Evolutionary conservation across 805 yeast genomes (phyloP).

Genomic region (Kuraishia molischiana): DNA sequence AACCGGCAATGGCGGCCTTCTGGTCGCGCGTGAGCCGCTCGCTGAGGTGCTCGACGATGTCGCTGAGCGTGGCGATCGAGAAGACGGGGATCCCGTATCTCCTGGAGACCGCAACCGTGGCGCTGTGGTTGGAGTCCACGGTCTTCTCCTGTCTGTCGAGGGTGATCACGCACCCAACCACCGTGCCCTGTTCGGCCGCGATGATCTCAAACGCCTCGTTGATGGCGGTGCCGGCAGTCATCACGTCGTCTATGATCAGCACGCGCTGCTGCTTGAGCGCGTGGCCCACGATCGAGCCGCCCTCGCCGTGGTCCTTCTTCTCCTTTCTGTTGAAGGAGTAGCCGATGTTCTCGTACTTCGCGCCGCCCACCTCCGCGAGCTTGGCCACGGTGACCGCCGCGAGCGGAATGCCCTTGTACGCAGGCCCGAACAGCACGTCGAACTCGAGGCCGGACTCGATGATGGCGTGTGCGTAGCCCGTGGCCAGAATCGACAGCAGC

Average conservation of each 20-base stretch:
- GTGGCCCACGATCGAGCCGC: constrained; percentile 89
- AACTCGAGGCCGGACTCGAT: constrained; percentile 74
- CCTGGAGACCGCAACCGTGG: constrained; percentile 71
- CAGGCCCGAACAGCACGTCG: constrained; percentile 93
- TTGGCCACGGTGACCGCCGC: constrained; percentile 91
- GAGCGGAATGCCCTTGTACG: constrained; percentile 94
- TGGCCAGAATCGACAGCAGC: constrained; percentile 69
- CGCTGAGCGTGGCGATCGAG: constrained; percentile 66
- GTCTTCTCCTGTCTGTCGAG: constrained; percentile 93
- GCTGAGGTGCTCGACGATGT: constrained; percentile 55
- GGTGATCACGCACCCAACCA: constrained; percentile 82
- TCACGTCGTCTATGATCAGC: constrained; percentile 90
- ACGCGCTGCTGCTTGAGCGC: constrained; percentile 61
- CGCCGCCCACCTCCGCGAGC: constrained; percentile 83
- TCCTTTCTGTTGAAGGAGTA: constrained; percentile 97
- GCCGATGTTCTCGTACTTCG: constrained; percentile 59
- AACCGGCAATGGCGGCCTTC: constrained; percentile 45
- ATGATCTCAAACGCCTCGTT: constrained; percentile 87
- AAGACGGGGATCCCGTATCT: constrained; percentile 75
- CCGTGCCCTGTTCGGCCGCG: constrained; percentile 53
- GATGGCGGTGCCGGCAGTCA: constrained; percentile 98
- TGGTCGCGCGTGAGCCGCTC: constrained; percentile 49
- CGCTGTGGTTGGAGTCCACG: constrained; percentile 54
- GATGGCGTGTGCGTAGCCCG: constrained; percentile 84
- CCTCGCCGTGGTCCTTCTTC: constrained; percentile 97